These are phyloP conservation scores for Scedosporium dehoogii DNA, from an alignment of 2,329 filamentous ascomycete genomes.

Conservation along the genomic window DNA sequence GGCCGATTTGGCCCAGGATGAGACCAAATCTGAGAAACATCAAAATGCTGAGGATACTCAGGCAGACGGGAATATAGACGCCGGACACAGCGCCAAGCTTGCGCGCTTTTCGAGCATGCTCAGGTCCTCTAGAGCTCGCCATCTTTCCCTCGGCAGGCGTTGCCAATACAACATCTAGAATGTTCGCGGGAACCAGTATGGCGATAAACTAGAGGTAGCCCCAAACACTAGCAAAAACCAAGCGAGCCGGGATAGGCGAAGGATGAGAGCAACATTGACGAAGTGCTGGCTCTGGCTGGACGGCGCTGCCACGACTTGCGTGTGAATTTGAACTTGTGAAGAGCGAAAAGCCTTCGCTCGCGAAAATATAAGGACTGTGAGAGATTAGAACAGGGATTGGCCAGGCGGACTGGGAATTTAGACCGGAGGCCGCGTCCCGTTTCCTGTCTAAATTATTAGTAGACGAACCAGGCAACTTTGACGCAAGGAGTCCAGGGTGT, in stretches of 20 bases:
- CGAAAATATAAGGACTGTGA: too few relatives aligned
- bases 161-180: not conserved
- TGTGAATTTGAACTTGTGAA: too few relatives aligned
- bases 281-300: too few relatives aligned
- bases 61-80: slow-evolving; percentile 78
- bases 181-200: not conserved
- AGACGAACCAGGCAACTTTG: too few relatives aligned
- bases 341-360: too few relatives aligned
- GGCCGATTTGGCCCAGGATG: slow-evolving; percentile 69
- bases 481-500: too few relatives aligned
- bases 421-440: too few relatives aligned
- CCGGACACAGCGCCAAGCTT: slow-evolving; percentile 62
- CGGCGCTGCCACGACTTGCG: too few relatives aligned
- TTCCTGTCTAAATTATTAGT: too few relatives aligned
- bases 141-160: not conserved
- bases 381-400: too few relatives aligned
- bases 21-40: slow-evolving; percentile 88
- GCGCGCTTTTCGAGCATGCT: slow-evolving; percentile 2
- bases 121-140: not conserved
- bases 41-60: slow-evolving; percentile 82
- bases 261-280: not conserved
- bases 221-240: too few relatives aligned
- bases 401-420: too few relatives aligned
- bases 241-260: not conserved
- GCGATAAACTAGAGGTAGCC: not conserved